These are phyloP conservation scores for Oidium heveae DNA, from an alignment of 2,329 filamentous ascomycete species.

Conservation along the genomic window DNA sequence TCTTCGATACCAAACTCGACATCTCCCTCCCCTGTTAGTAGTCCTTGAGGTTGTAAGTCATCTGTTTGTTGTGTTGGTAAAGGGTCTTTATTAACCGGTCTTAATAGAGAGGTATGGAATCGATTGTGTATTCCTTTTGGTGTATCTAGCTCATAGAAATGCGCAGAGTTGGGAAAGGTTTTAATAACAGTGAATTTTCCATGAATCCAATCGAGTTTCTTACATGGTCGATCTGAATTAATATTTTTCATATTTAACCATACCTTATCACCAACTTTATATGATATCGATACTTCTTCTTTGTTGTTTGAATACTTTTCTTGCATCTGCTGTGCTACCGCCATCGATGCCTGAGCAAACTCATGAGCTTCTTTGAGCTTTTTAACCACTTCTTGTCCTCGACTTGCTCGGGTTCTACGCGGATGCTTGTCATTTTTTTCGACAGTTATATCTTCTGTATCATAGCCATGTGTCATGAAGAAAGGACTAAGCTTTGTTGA, in stretches of 20 bases:
- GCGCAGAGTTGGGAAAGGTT: not conserved
- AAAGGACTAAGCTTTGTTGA: too few species aligned
- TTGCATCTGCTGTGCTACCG: not conserved
- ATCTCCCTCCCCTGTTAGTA: not conserved
- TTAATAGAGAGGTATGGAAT: not conserved
- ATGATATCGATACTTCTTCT: not conserved
- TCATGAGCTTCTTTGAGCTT: conserved; percentile 1
- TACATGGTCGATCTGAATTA: not conserved
- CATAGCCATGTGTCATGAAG: too few species aligned
- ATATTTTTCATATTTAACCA: conserved; percentile 1
- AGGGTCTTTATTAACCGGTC: not conserved
- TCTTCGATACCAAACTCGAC: not conserved
- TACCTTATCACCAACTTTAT: not conserved
- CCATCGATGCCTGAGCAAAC: not conserved
- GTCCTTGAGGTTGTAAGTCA: not conserved
- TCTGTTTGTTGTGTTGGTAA: not conserved
- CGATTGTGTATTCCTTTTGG: not conserved
- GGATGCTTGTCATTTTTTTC: too few species aligned
- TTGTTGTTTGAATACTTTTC: not conserved
- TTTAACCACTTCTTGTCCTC: not conserved
- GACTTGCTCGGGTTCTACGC: not conserved
- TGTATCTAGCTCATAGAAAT: not conserved
- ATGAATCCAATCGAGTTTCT: not conserved
- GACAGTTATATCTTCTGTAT: too few species aligned
- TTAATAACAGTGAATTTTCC: not conserved